Evolutionary conservation across 345 rosid species (phyloP).

Genomic region (Combretum micranthum): DNA sequence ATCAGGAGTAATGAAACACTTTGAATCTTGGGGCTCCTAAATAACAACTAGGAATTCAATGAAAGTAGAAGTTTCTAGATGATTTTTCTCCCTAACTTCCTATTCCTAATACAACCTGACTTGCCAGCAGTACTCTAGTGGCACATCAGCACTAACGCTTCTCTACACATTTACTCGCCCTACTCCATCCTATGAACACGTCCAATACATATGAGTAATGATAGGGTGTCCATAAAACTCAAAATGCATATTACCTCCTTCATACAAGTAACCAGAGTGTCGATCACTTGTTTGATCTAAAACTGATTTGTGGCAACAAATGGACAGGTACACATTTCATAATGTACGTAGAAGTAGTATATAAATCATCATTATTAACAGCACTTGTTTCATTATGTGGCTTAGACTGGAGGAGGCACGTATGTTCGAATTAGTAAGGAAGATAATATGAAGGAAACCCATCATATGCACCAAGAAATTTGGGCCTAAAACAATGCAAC

Average conservation of each 20-base stretch:
- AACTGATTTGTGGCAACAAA: constrained; percentile 56
- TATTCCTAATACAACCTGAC: too few relatives aligned
- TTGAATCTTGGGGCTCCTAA: too few relatives aligned
- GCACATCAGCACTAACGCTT: too few relatives aligned
- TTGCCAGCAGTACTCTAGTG: too few relatives aligned
- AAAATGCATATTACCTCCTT: constrained; percentile 55
- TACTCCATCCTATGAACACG: too few relatives aligned
- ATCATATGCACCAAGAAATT: constrained; percentile 38
- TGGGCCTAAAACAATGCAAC: constrained; percentile 73
- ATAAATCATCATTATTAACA: constrained; percentile 34
- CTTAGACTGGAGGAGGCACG: constrained; percentile 47
- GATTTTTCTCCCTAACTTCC: too few relatives aligned
- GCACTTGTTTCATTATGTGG: constrained; percentile 23
- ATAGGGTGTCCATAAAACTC: background rate
- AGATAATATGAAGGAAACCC: constrained; percentile 51
- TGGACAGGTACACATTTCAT: constrained; percentile 64
- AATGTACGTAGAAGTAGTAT: constrained; percentile 25
- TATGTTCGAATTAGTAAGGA: constrained; percentile 59
- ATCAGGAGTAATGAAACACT: too few relatives aligned
- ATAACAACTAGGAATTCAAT: too few relatives aligned
- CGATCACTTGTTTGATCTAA: constrained; percentile 37
- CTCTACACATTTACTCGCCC: too few relatives aligned
- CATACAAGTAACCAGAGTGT: constrained; percentile 32
- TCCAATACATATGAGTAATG: too few relatives aligned
- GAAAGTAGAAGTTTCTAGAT: too few relatives aligned